Evolutionary conservation across 805 yeast genomes (phyloP), one percentile per base, ranked within the genome.

Genomic region (Myxozyma neotropica): DNA sequence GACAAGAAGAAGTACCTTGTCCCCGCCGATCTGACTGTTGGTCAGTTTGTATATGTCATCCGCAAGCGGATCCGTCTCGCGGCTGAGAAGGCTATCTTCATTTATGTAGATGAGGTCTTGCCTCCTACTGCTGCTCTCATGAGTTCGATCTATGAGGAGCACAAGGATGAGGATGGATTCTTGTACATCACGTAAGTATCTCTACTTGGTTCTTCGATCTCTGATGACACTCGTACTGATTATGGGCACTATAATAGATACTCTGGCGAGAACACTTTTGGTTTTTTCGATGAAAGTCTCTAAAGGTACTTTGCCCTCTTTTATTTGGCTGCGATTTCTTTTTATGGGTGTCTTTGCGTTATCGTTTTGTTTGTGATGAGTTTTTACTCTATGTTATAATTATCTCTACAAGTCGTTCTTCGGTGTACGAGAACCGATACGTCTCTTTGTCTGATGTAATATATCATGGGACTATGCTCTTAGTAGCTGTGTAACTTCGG

Each of bases 41-140:
- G 99, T 44, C 99, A 94, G 76, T 93, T 94, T 77, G 99, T 94
- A 46, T 94, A 94, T 72, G 99, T 94, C 62, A 90, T 94, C 69
- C 86, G 99, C 76, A 92, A 93, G 78, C 87, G 99, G 74, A 92
- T 94, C 75, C 88, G 88, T 79, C 82, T 94, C 65, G 96, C 97
- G 49, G 88, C 96, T 29, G 99, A 94, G 75, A 92, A 93, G 85
- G 99, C 99, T 45, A 93, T 94, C 66, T 94, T 94, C 76, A 91
- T 94, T 67, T 94, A 94, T 74, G 96, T 94, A 65, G 93, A 94
- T 72, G 99, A 94, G 74, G 91, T 94, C 58, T 81, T 94, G 68
- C 99, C 99, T 10, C 98, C 98, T 48, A 94, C 99, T 2, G 97
- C 98, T 21, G 96, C 98, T 17, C 82, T 94, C 67, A 90, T 94